Evolutionary conservation across 2,329 filamentous ascomycete genomes (phyloP), one percentile per base, ranked within the genome.

Genomic region (Ambrosiella beaveri): DNA sequence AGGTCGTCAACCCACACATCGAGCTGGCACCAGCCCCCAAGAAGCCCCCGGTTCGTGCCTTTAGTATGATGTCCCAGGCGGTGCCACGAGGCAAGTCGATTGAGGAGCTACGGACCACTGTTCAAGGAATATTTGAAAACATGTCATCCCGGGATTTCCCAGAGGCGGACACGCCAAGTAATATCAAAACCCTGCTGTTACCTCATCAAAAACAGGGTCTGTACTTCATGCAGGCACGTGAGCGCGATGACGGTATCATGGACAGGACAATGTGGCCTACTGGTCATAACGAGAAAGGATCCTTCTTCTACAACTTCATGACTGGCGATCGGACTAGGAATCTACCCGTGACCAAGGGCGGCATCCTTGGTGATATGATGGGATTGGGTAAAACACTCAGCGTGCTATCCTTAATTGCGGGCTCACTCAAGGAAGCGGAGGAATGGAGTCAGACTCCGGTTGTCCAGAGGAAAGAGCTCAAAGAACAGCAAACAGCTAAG

Each of bases 141-240:
- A 79, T 96, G 44, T 83, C 83, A 64, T 82, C 78, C 8, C 85
- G 94, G 58, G 81, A 88, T 61, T 72, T 97, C 6, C 85, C 86
- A 0, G 78, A 84, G 63, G 81, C 84, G 71, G 82, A 91, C 3
- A 78, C 87, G 0, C 75, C 80, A 57, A 62, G 71, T 1, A 69
- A 73, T 6, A 76, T 93, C 57, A 75, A 77, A 58, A 89, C 84
- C 0, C 75, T 80, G 36, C 72, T 97, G 15, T 80, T 96, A 47
- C 77, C 78, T 59, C 91, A 97, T 70, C 91, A 97, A 68, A 93
- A 88, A 68, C 89, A 96, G 69, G 91, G 86, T 0, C 76, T 97
- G 0, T 81, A 83, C 67, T 97, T 95, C 67, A 88, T 97, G 84
- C 81, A 75, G 8, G 78, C 79, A 17, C 85, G 87, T 62, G 91